phyloP scores from a whole-genome alignment of 805 yeast species.

The Saccharomycopsis olivae region DNA sequence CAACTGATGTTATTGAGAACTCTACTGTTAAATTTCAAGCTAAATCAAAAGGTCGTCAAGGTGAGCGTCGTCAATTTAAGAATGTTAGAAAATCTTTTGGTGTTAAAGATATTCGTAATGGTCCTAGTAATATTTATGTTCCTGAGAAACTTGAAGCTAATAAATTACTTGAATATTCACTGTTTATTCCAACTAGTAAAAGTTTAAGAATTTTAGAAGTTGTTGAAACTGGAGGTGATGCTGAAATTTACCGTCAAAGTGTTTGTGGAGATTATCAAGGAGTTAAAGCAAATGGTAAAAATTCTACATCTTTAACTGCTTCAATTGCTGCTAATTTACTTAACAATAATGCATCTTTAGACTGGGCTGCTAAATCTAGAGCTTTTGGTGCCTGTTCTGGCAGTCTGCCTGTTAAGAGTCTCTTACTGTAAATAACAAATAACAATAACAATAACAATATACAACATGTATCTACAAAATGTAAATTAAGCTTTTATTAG shows the following conservation, averaged over 20 bases:
- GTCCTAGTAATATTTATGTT: no score
- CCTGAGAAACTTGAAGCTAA: constrained; percentile 7
- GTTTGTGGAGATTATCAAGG: constrained; percentile 13
- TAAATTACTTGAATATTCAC: constrained; percentile 9
- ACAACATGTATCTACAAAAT: constrained; percentile 10
- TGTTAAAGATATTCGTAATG: no score
- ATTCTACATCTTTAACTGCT: constrained; percentile 21
- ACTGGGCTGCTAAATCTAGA: constrained; percentile 20
- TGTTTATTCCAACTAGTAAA: constrained; percentile 11
- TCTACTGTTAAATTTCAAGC: no score
- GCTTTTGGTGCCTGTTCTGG: constrained; percentile 24
- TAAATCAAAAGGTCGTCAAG: no score
- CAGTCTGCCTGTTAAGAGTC: constrained; percentile 22
- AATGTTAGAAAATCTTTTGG: no score
- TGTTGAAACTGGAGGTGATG: neutral
- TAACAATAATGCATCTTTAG: constrained; percentile 21
- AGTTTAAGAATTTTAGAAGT: constrained; percentile 8
- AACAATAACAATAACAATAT: no score
- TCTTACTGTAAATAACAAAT: constrained; percentile 8
- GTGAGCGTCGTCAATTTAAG: no score
- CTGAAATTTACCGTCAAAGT: constrained; percentile 2
- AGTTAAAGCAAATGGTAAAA: neutral
- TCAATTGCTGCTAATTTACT: constrained; percentile 21
- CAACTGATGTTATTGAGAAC: no score
- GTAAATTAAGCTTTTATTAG: neutral